Percentiles rank a stretch among this genome's conserved stretches.
These are phyloP conservation scores for Kwoniella shivajii DNA, from an alignment of 1,284 basidiomycete species.

Conservation along the genomic window DNA sequence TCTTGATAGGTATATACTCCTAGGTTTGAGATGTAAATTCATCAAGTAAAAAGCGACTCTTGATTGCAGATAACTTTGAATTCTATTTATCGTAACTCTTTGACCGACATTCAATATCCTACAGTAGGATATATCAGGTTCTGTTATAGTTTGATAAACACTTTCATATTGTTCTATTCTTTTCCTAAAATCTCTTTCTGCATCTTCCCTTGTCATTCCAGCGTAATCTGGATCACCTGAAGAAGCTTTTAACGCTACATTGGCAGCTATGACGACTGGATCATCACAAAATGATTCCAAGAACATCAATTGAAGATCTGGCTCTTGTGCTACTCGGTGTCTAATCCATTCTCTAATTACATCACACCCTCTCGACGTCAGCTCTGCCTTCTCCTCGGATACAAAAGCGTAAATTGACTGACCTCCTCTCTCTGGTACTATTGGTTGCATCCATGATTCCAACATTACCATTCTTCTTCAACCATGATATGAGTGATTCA, in stretches of 20 bases:
- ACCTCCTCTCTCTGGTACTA: constrained; percentile 76
- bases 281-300: constrained; percentile 95
- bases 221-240: constrained; percentile 98
- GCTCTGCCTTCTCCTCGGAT: neutral
- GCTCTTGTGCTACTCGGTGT: constrained; percentile 81
- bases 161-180: constrained; percentile 92
- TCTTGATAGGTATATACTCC: constrained; percentile 94
- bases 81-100: constrained; percentile 78
- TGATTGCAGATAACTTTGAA: constrained; percentile 91
- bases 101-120: constrained; percentile 86
- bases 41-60: constrained; percentile 98
- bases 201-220: constrained; percentile 79
- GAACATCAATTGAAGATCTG: constrained; percentile 87
- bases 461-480: constrained; percentile 92
- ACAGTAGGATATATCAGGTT: constrained; percentile 81
- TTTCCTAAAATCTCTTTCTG: constrained; percentile 84
- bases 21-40: constrained; percentile 95
- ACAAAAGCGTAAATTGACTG: constrained; percentile 1
- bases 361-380: constrained; percentile 9
- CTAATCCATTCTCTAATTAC: constrained; percentile 70
- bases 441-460: constrained; percentile 99
- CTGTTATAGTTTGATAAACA: constrained; percentile 93
- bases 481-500: constrained; percentile 92
- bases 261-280: constrained; percentile 88
- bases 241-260: constrained; percentile 91